These are phyloP conservation scores for Vitis riparia DNA, from an alignment of 164 flowering plant genomes.

Conservation along the genomic window DNA sequence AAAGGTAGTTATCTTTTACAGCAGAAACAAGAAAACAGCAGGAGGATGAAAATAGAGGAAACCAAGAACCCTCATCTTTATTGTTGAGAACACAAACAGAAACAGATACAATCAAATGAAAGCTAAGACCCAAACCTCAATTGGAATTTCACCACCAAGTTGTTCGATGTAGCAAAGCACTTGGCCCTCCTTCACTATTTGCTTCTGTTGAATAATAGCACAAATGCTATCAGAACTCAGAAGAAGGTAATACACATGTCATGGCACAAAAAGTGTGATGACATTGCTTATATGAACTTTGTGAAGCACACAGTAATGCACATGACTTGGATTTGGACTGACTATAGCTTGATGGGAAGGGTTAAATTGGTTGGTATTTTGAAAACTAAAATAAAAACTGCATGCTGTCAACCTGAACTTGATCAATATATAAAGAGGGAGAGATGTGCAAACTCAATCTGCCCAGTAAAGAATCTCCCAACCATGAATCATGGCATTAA, in stretches of 20 bases:
- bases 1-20: background rate
- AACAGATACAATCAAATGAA: background rate
- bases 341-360: background rate
- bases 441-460: no score
- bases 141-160: slow-evolving; percentile 66
- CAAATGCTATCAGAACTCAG: slow-evolving; percentile 5
- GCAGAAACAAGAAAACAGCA: background rate
- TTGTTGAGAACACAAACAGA: background rate
- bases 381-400: no score
- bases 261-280: background rate
- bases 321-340: background rate
- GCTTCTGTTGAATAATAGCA: slow-evolving; percentile 46
- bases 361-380: background rate
- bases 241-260: background rate
- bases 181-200: slow-evolving; percentile 80
- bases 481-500: no score
- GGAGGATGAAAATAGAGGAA: background rate
- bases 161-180: slow-evolving; percentile 79
- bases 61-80: background rate
- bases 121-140: slow-evolving; percentile 50
- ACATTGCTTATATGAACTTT: background rate
- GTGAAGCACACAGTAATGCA: background rate
- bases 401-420: no score
- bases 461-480: no score
- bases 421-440: no score